These are phyloP conservation scores for Malus fusca DNA, from an alignment of 306 rosid species.

Conservation along the genomic window DNA sequence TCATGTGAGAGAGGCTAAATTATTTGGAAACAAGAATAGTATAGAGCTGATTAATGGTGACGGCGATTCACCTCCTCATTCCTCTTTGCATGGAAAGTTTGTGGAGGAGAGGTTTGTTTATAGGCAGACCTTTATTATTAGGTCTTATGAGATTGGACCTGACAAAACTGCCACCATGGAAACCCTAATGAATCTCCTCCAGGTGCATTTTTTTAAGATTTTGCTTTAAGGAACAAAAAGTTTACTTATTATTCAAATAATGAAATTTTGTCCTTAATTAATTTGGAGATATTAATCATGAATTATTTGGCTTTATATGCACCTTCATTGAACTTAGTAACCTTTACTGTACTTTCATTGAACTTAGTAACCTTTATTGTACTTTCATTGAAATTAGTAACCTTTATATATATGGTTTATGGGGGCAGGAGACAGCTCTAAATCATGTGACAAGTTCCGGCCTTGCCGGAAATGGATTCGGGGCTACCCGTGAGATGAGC, in stretches of 20 bases:
- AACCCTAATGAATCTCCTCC: conserved; percentile 73
- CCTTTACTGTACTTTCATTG: neutral
- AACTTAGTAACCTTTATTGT: neutral
- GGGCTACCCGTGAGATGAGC: conserved; percentile 87
- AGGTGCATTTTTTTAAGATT: conserved; percentile 25
- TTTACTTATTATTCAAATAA: neutral
- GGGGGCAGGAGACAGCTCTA: conserved; percentile 70
- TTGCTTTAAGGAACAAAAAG: neutral
- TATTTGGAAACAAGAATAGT: neutral
- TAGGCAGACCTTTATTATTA: conserved; percentile 50
- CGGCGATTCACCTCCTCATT: conserved; percentile 33
- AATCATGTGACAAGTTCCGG: conserved; percentile 83
- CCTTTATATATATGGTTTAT: neutral
- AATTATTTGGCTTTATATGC: neutral
- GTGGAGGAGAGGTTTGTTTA: conserved; percentile 60
- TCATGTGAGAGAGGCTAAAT: conserved; percentile 20
- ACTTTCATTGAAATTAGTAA: neutral
- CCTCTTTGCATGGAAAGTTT: conserved; percentile 57
- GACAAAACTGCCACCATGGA: conserved; percentile 79
- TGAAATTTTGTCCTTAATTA: neutral
- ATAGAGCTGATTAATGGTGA: conserved; percentile 1
- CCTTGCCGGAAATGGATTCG: conserved; percentile 76
- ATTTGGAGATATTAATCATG: neutral
- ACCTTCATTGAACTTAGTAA: neutral
- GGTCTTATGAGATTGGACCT: conserved; percentile 76